Evolutionary conservation across 768 basidiomycete species (phyloP).

Genomic region (Lactarius hengduanensis): DNA sequence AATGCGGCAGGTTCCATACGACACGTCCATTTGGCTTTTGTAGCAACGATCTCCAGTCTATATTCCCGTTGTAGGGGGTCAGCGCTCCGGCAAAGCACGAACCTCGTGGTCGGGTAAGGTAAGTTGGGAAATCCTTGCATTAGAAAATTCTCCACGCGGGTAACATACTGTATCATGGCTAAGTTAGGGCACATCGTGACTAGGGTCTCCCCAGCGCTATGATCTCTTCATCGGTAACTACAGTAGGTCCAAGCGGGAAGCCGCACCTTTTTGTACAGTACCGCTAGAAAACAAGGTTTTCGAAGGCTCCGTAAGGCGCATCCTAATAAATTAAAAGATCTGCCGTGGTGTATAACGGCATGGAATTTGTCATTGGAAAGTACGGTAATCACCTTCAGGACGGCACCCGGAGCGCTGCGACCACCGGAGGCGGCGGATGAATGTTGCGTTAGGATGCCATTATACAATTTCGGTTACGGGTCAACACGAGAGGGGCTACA

Average conservation of each 20-base stretch:
- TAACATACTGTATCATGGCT: neutral
- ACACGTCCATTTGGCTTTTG: neutral
- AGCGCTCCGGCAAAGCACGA: neutral
- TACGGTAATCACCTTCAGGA: neutral
- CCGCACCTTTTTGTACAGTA: neutral
- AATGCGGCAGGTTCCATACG: neutral
- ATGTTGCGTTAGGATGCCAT: constrained; percentile 14
- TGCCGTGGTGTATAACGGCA: constrained; percentile 1
- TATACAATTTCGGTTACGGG: constrained; percentile 1
- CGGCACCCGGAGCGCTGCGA: constrained; percentile 2
- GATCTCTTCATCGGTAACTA: neutral
- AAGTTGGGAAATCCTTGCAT: neutral
- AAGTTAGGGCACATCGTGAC: neutral
- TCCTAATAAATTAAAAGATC: constrained; percentile 18
- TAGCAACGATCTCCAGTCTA: constrained; percentile 1
- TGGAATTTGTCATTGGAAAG: too few species aligned
- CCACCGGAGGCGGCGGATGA: neutral
- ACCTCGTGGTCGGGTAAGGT: neutral
- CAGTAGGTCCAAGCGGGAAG: neutral
- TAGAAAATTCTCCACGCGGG: neutral
- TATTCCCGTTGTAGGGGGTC: neutral
- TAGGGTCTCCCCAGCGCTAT: constrained; percentile 1
- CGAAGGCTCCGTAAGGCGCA: constrained; percentile 1
- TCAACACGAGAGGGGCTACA: neutral
- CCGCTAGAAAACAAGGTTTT: neutral